A percentile compares a stretch with the other conserved stretches of the same genome.
Conservation (phyloP, 179 eudicot species). For the Corrigiola litoralis region DNA sequence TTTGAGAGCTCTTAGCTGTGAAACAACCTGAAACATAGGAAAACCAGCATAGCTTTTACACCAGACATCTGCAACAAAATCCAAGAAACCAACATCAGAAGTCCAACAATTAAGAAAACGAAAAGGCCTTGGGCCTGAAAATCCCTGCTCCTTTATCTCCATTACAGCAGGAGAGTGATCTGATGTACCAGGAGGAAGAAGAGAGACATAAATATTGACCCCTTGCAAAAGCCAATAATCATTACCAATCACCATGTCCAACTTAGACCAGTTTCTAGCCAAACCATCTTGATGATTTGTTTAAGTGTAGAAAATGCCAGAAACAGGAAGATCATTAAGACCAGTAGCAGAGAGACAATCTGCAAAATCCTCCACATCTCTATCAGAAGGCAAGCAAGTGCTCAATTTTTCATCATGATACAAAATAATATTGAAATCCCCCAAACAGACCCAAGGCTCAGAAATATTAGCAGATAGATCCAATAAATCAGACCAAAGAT, state of each 20-base stretch:
- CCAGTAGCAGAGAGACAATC: neutral
- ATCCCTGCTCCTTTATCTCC: neutral
- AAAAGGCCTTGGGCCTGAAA: neutral
- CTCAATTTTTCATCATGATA: neutral
- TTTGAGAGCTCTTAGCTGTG: too few species aligned
- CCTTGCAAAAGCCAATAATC: neutral
- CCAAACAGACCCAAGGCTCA: neutral
- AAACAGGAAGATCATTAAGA: neutral
- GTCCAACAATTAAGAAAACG: neutral
- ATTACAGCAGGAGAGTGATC: neutral
- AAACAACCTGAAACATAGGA: too few species aligned
- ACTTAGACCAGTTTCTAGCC: neutral
- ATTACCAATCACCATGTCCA: neutral
- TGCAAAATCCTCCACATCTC: neutral
- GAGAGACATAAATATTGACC: neutral
- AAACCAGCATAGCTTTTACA: too few species aligned
- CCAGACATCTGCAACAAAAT: neutral
- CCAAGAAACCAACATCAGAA: neutral
- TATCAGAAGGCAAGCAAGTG: neutral
- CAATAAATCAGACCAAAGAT: neutral
- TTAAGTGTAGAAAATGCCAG: neutral
- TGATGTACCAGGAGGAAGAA: neutral
- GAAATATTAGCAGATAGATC: neutral
- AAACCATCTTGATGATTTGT: neutral
- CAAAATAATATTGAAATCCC: too few species aligned